Conservation (phyloP, 306 rosid species). For the Gastrolobium bilobum region DNA sequence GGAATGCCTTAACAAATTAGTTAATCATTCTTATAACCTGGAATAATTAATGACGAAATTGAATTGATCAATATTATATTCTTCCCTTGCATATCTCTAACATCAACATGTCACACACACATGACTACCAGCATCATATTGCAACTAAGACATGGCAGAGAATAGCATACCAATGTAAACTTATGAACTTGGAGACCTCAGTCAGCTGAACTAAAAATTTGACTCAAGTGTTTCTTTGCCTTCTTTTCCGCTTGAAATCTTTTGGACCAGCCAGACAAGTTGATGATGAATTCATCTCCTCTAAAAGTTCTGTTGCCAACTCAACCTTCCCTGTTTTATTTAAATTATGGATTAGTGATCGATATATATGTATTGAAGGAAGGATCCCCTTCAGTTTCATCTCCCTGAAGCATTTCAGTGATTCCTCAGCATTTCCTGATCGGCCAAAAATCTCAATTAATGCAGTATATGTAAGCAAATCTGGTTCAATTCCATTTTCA, state of each 20-base stretch:
- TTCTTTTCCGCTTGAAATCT: conserved; percentile 63
- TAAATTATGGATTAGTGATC: conserved; percentile 62
- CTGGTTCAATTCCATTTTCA: conserved; percentile 65
- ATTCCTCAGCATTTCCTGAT: conserved; percentile 74
- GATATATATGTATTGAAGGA: conserved; percentile 70
- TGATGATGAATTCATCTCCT: conserved; percentile 72
- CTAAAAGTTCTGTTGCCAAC: conserved; percentile 62
- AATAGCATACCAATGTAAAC: conserved; percentile 24
- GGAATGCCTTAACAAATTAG: conserved; percentile 9
- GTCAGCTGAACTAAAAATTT: conserved; percentile 12
- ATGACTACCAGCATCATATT: conserved; percentile 13
- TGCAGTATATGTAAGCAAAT: conserved; percentile 83
- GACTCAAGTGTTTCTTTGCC: conserved; percentile 39
- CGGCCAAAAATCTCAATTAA: conserved; percentile 72
- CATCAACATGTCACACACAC: conserved; percentile 15
- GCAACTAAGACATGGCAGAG: conserved; percentile 25
- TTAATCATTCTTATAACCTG: conserved; percentile 5
- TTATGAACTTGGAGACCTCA: conserved; percentile 26
- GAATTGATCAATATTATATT: conserved; percentile 26
- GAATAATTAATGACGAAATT: conserved; percentile 21
- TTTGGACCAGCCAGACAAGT: conserved; percentile 62
- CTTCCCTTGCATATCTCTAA: conserved; percentile 26
- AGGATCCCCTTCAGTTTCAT: conserved; percentile 71
- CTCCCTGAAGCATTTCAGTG: conserved; percentile 67
- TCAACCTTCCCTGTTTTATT: conserved; percentile 72